Evolutionary conservation across 2,329 filamentous ascomycete genomes (phyloP).

Genomic region (Fusarium begoniae): DNA sequence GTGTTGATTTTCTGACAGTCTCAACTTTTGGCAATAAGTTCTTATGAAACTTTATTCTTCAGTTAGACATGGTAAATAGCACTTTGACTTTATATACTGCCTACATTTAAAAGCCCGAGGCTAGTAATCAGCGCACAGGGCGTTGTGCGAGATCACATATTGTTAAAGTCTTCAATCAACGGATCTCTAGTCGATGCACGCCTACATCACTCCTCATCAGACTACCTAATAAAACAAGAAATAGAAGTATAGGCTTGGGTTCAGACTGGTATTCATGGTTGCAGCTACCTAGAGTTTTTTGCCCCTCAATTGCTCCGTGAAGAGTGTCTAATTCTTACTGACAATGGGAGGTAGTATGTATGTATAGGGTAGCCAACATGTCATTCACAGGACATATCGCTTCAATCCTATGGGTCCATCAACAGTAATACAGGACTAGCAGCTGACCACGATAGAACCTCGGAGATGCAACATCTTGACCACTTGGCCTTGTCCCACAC

Average conservation of each 20-base stretch:
- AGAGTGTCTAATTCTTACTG: not conserved
- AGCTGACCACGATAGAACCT: slow-evolving; percentile 11
- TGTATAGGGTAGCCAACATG: not conserved
- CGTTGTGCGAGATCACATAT: not conserved
- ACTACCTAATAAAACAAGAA: not conserved
- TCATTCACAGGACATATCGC: not conserved
- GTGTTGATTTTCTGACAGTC: not conserved
- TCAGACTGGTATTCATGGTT: not conserved
- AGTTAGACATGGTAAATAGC: not conserved
- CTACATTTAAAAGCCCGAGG: not conserved
- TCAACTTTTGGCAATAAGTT: not conserved
- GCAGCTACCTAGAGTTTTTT: not conserved
- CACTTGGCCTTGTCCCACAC: slow-evolving; percentile 1
- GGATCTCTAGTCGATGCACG: not conserved
- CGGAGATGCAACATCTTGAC: not conserved
- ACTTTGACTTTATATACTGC: too few relatives aligned
- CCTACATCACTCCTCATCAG: not conserved
- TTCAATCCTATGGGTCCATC: not conserved
- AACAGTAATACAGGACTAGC: not conserved
- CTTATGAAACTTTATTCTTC: not conserved
- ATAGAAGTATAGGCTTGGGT: not conserved
- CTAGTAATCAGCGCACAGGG: not conserved
- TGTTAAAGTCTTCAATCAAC: not conserved
- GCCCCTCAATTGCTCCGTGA: not conserved
- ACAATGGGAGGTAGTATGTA: not conserved